Conservation (phyloP, 768 basidiomycete species). For the Trichaptum fuscoviolaceum region DNA sequence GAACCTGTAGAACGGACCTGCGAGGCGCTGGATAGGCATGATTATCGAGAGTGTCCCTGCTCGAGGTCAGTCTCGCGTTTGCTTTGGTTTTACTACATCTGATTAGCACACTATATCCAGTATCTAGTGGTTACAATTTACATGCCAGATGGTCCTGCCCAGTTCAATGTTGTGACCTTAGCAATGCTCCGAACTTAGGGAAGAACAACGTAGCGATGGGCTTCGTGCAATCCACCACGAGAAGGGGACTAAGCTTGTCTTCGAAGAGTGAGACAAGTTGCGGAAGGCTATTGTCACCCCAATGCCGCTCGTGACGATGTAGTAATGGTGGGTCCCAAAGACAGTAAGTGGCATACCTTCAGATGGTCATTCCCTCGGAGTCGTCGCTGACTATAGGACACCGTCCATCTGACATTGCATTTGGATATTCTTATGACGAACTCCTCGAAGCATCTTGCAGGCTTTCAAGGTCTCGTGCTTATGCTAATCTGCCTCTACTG, state of each 20-base stretch:
- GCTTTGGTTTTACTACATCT: constrained; percentile 1
- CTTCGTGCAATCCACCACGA: constrained; percentile 82
- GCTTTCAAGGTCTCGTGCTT: too few species aligned
- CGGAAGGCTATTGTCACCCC: constrained; percentile 67
- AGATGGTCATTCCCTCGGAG: too few species aligned
- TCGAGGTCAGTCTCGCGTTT: constrained; percentile 47
- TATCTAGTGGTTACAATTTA: constrained; percentile 72
- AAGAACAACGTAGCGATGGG: constrained; percentile 98
- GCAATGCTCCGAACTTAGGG: constrained; percentile 66
- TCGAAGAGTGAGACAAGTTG: constrained; percentile 80
- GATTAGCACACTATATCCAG: background rate
- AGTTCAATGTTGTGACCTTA: too few species aligned
- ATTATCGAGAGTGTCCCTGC: constrained; percentile 83
- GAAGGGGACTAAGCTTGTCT: constrained; percentile 78
- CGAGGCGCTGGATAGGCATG: constrained; percentile 72
- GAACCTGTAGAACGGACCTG: constrained; percentile 74
- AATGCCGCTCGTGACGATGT: constrained; percentile 85
- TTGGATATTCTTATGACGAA: too few species aligned
- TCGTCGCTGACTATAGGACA: too few species aligned
- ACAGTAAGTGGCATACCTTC: too few species aligned
- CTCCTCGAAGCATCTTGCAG: too few species aligned
- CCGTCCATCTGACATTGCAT: too few species aligned
- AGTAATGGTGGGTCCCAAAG: constrained; percentile 64
- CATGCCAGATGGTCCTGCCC: constrained; percentile 46
- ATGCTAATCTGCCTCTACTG: too few species aligned